These are phyloP conservation scores for Phoenix dactylifera DNA, from an alignment of 176 grass and related monocot genomes.

Conservation along the genomic window DNA sequence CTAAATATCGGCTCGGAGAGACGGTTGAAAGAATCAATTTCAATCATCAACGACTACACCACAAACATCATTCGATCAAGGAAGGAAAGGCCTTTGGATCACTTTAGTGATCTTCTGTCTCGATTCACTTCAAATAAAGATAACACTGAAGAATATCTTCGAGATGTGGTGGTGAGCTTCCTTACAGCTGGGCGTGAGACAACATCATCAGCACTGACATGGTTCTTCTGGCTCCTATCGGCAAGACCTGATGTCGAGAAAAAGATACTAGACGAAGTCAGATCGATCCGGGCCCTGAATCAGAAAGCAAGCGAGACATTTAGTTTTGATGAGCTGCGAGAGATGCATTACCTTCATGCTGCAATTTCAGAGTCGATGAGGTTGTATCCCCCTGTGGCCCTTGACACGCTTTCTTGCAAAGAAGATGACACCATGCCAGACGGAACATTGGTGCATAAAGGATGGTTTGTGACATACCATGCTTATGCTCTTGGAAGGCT, in stretches of 20 bases:
- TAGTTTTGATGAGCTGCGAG: conserved; percentile 29
- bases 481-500: conserved; percentile 33
- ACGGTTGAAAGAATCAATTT: conserved; percentile 20
- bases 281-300: neutral
- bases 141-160: conserved; percentile 16
- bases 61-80: conserved; percentile 32
- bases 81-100: conserved; percentile 9
- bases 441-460: conserved; percentile 15
- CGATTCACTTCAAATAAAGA: conserved; percentile 19
- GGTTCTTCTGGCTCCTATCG: conserved; percentile 39
- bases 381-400: conserved; percentile 37
- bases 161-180: conserved; percentile 31
- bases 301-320: conserved; percentile 8
- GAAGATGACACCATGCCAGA: conserved; percentile 26
- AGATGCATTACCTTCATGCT: conserved; percentile 50
- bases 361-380: conserved; percentile 45
- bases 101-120: conserved; percentile 28
- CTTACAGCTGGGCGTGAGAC: conserved; percentile 27
- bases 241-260: conserved; percentile 15
- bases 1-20: conserved; percentile 34
- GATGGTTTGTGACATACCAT: conserved; percentile 18
- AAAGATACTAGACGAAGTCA: conserved; percentile 21
- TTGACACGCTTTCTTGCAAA: conserved; percentile 11
- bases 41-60: conserved; percentile 27
- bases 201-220: conserved; percentile 26